Evolutionary conservation across 2,329 filamentous ascomycete species (phyloP).

Genomic region (Colletotrichum zoysiae): DNA sequence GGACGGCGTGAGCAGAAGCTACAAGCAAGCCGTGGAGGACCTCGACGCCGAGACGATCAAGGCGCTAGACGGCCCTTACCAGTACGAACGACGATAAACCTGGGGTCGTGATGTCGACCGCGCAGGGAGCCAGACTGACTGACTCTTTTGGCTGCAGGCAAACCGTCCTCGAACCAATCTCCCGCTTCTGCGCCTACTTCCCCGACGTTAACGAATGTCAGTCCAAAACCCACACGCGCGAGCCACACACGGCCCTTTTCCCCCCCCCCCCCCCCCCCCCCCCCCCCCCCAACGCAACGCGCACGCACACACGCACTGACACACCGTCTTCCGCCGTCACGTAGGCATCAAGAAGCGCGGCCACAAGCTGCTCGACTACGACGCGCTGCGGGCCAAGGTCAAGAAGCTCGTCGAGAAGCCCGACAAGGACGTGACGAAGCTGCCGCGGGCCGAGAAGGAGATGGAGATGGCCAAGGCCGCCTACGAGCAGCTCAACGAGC

Average conservation of each 20-base stretch:
- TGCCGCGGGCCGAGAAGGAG: slow-evolving; percentile 96
- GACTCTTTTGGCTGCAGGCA: slow-evolving; percentile 63
- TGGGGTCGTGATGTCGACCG: neutral
- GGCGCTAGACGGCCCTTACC: slow-evolving; percentile 94
- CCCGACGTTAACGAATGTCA: slow-evolving; percentile 97
- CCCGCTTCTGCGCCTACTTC: slow-evolving; percentile 97
- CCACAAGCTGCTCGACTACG: slow-evolving; percentile 98
- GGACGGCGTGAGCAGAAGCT: slow-evolving; percentile 95
- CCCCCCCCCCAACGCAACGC: neutral
- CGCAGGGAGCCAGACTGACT: slow-evolving; percentile 40
- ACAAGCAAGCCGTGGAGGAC: slow-evolving; percentile 98
- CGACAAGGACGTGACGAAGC: slow-evolving; percentile 97
- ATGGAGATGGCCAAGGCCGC: slow-evolving; percentile 92
- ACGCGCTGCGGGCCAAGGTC: slow-evolving; percentile 93
- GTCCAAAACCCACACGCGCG: slow-evolving; percentile 45
- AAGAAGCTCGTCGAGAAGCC: slow-evolving; percentile 98
- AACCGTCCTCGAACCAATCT: slow-evolving; percentile 95
- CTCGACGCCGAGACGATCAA: slow-evolving; percentile 99
- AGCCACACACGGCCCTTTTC: too few relatives aligned
- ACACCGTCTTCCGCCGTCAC: neutral
- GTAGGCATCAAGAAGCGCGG: slow-evolving; percentile 95
- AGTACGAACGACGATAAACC: slow-evolving; percentile 59
- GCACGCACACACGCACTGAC: neutral
- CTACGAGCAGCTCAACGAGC: slow-evolving; percentile 98
- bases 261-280: neutral